Conservation (phyloP, 2,329 filamentous ascomycete genomes). For the Aspergillus sp. region DNA sequence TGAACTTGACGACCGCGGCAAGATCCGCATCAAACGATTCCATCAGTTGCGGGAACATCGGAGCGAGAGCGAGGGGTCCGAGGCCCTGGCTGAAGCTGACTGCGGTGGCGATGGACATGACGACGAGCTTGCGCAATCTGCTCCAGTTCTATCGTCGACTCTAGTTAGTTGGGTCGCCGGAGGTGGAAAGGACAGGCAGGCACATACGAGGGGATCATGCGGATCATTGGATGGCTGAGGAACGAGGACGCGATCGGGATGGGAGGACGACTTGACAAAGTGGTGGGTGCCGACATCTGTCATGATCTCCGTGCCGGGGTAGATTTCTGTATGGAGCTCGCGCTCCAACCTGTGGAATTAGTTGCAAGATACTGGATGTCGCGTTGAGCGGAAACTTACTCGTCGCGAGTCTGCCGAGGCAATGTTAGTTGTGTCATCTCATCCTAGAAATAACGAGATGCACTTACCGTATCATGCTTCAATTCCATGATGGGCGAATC, state of each 20-base stretch:
- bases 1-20: constrained; percentile 60
- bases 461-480: constrained; percentile 48
- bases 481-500: constrained; percentile 47
- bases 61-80: constrained; percentile 59
- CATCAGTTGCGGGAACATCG: constrained; percentile 65
- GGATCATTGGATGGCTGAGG: constrained; percentile 55
- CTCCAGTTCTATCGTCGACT: constrained; percentile 51
- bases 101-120: constrained; percentile 52
- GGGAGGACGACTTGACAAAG: constrained; percentile 61
- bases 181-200: neutral
- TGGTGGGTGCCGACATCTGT: constrained; percentile 65
- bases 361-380: constrained; percentile 37
- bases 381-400: constrained; percentile 21
- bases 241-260: constrained; percentile 52
- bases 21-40: constrained; percentile 59
- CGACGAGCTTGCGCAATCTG: constrained; percentile 53
- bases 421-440: neutral
- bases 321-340: constrained; percentile 58
- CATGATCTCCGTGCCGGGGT: constrained; percentile 65
- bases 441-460: neutral
- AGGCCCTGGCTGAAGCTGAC: constrained; percentile 60
- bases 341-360: constrained; percentile 51
- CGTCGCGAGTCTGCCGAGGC: constrained; percentile 27
- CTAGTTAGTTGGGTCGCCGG: neutral
- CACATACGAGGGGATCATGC: constrained; percentile 50